Base-by-base conservation (phyloP, 768 basidiomycete genomes). In the Suillus tomentosus region DNA sequence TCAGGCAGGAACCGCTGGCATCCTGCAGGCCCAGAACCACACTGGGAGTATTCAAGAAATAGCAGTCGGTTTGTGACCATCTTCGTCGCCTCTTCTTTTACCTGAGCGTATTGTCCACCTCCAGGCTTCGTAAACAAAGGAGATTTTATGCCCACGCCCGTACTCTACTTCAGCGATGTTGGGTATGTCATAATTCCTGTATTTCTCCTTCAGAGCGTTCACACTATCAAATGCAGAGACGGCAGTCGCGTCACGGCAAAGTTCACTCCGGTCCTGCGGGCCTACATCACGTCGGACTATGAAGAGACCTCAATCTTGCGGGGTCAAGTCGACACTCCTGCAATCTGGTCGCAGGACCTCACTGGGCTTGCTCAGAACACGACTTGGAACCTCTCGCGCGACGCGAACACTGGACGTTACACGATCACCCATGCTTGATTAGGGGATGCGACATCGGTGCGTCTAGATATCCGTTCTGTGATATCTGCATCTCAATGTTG, bases 221-320 rank as follows among this genome's bases (percentile, higher is more conserved):
- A 61, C 10, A 59, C 2, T 7, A 22, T n/a, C 8, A 10, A 22
- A 48, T 4, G 9, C 60, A 58, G 60, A 19, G 34, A 61, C 10
- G 53, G 53, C 31, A 53, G 47, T 24, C 7, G n/a, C 17, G 54
- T 34, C 31, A n/a, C 31, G 2, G 60, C 60, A 2, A 9, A 34
- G 54, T 59, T 59, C 60, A 61, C 54, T 10, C 54, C 53, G 11
- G 7, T 34, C 11, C 60, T 59, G 13, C 60, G 54, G 0, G 60
- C n/a, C 31, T 61, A 61, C 19, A 59, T 61, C 19, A 61, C 53
- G 1, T 58, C 60, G 5, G 60, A 61, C 54, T 61, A 61, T 61
- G 31, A 61, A 27, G 54, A 61, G 17, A 19, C 53, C 13, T 3
- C 51, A 6, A 58, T 61, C 5, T 2, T 58, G 13, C 22, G 37